Evolutionary conservation across 208 protist species (phyloP), one percentile per base, ranked within the genome.

Genomic region (Leishmania guyanensis): DNA sequence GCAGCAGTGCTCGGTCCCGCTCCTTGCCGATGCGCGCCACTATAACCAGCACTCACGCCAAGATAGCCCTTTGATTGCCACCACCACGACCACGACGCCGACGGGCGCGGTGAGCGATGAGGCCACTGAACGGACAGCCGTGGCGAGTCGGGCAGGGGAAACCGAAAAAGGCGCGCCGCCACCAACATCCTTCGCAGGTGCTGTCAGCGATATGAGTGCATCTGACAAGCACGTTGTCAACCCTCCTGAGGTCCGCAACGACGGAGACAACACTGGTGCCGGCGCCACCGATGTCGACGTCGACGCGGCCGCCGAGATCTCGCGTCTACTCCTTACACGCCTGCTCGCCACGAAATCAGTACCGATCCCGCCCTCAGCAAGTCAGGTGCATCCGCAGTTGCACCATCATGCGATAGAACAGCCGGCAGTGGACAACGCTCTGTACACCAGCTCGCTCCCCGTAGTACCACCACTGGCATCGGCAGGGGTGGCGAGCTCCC

Each of bases 1-100:
- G 46, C 82, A 81, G 60, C 82, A 77, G 2, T 85, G 82, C 77
- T 85, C 82, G 4, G 77, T 81, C 36, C 77, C 77, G 17, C 54
- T 85, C 29, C 75, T 29, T 9, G 36, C 46, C 22, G 69, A 73
- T 33, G 43, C 17, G 22, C 20, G 12, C 69, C 22, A 20, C 46
- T 20, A 50, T 4, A 46, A 14, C n/a, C 43, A 29, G 69, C 69
- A 46, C 5, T 51, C 69, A 39, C 43, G 17, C 43, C 39, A 36
- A 14, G 43, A 46, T 29, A 48, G 26, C 46, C 53, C 69, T 6
- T 33, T 48, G 33, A 62, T 26, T 50, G n/a, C 51, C 46, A 20
- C 48, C n/a, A 76, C 71, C 50, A 62, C 14, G 33, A 29, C 51
- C 29, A 76, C 51, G 33, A 5, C 51, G 51, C 29, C 71, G 71